phyloP scores from a whole-genome alignment of 768 basidiomycete genomes.

The Cystoderma amianthinum region DNA sequence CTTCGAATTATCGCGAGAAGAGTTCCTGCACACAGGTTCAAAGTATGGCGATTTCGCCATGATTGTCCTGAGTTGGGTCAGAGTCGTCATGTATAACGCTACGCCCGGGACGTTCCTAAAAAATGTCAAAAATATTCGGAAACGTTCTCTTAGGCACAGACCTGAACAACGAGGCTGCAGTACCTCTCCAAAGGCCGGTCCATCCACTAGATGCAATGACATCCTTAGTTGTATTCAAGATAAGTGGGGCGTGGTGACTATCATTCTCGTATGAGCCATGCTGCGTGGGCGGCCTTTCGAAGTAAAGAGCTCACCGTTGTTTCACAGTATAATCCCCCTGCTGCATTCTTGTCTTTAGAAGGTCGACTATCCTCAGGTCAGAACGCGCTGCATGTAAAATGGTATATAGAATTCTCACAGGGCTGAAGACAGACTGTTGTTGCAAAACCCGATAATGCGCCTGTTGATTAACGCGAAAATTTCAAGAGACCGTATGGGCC shows the following conservation, averaged over 20 bases:
- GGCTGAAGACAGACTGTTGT: constrained; percentile 75
- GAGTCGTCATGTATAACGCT: constrained; percentile 83
- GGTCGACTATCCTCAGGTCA: constrained; percentile 51
- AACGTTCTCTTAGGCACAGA: constrained; percentile 15
- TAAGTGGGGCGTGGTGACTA: constrained; percentile 25
- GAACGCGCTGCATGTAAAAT: neutral
- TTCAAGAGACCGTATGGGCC: neutral
- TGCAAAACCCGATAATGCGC: constrained; percentile 72
- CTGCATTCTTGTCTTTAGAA: constrained; percentile 89
- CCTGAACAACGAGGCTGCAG: constrained; percentile 74
- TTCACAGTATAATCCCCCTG: constrained; percentile 54
- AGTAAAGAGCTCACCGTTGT: constrained; percentile 24
- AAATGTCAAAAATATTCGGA: constrained; percentile 3
- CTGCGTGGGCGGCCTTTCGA: too few relatives aligned
- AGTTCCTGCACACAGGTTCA: constrained; percentile 22
- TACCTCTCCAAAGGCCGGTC: constrained; percentile 83
- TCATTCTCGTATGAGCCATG: constrained; percentile 7
- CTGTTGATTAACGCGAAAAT: constrained; percentile 25
- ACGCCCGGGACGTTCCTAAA: constrained; percentile 88
- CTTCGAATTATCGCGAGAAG: constrained; percentile 10
- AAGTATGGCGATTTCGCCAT: constrained; percentile 76
- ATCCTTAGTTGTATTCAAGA: constrained; percentile 44
- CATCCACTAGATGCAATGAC: constrained; percentile 62
- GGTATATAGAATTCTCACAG: constrained; percentile 32
- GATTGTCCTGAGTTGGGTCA: constrained; percentile 73